Conservation (phyloP, 768 basidiomycete species). For the Gymnopilus dilepis region DNA sequence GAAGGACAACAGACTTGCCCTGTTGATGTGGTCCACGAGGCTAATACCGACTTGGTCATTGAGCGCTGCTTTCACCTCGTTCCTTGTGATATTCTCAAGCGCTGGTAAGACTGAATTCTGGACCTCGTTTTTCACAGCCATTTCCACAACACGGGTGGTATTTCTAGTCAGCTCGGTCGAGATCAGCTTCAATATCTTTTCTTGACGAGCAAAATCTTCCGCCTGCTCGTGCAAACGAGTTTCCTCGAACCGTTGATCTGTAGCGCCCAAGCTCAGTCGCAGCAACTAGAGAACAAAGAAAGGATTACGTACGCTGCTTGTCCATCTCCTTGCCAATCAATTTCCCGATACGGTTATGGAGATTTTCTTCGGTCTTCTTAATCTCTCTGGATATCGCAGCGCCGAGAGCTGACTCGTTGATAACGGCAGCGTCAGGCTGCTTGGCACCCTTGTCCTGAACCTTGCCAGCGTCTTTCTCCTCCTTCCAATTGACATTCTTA, state of each 20-base stretch:
- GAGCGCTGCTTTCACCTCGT: slow-evolving; percentile 78
- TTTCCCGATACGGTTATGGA: slow-evolving; percentile 78
- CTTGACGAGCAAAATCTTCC: slow-evolving; percentile 83
- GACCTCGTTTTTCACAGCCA: slow-evolving; percentile 86
- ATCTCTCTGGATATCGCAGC: slow-evolving; percentile 76
- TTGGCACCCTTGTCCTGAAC: slow-evolving; percentile 40
- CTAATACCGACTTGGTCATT: slow-evolving; percentile 80
- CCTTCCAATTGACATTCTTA: slow-evolving; percentile 69
- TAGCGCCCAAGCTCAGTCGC: neutral
- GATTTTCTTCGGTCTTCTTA: slow-evolving; percentile 79
- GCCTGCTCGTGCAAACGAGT: slow-evolving; percentile 77
- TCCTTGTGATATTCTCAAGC: slow-evolving; percentile 81
- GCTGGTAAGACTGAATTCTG: slow-evolving; percentile 85
- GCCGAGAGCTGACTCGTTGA: slow-evolving; percentile 61
- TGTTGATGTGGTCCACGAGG: slow-evolving; percentile 72
- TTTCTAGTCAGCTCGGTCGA: slow-evolving; percentile 87
- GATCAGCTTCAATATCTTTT: slow-evolving; percentile 88
- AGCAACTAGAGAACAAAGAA: slow-evolving; percentile 16
- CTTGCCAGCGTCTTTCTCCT: slow-evolving; percentile 46
- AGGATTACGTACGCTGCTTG: slow-evolving; percentile 72
- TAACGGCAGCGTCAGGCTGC: slow-evolving; percentile 38
- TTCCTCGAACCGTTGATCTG: slow-evolving; percentile 87
- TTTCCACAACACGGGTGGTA: slow-evolving; percentile 87
- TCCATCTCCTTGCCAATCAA: slow-evolving; percentile 88
- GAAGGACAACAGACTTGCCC: slow-evolving; percentile 50